A percentile compares a stretch with the other conserved stretches of the same genome.
phyloP scores from a whole-genome alignment of 1,139 yeast genomes.

The Entelexis sorbosivorans region DNA sequence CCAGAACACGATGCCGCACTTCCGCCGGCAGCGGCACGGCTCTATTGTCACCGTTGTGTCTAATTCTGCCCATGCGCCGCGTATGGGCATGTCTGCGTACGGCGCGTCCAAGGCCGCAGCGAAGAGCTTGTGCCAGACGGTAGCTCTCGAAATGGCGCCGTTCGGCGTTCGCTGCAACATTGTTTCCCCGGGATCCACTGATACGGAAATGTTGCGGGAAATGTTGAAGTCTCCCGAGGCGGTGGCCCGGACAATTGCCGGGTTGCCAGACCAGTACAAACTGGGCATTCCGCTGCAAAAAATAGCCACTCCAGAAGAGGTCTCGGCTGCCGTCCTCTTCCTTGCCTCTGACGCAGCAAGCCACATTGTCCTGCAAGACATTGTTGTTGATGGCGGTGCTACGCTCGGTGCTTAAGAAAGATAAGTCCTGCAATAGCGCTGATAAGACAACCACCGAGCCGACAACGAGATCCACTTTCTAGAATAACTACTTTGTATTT shows the following conservation, averaged over 20 bases:
- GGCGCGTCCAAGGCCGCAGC: slow-evolving; percentile 19
- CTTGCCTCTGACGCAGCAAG: slow-evolving; percentile 20
- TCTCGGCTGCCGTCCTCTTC: slow-evolving; percentile 11
- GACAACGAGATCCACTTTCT: no score
- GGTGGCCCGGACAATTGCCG: slow-evolving; percentile 5
- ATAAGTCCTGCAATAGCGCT: no score
- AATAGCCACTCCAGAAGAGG: slow-evolving; percentile 12
- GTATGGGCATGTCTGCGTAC: slow-evolving; percentile 19
- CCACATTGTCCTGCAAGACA: slow-evolving; percentile 17
- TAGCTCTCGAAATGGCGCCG: slow-evolving; percentile 16
- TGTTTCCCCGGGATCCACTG: slow-evolving; percentile 19
- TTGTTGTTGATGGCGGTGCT: slow-evolving; percentile 20
- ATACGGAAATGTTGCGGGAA: slow-evolving; percentile 16
- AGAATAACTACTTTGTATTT: no score
- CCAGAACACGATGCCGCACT: slow-evolving; percentile 8
- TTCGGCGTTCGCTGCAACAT: slow-evolving; percentile 16
- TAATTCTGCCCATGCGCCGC: slow-evolving; percentile 18
- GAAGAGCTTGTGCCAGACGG: slow-evolving; percentile 12
- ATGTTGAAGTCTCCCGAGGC: slow-evolving; percentile 11
- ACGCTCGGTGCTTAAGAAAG: slow-evolving; percentile 13
- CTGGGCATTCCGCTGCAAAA: slow-evolving; percentile 18
- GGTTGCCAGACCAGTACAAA: slow-evolving; percentile 18
- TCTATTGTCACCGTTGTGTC: slow-evolving; percentile 15
- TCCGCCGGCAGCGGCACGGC: slow-evolving; percentile 10
- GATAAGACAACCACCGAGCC: no score